Evolutionary conservation across 129 eudicot species (phyloP), one percentile per base, ranked within the genome.

Genomic region (Helianthus tuberosus): DNA sequence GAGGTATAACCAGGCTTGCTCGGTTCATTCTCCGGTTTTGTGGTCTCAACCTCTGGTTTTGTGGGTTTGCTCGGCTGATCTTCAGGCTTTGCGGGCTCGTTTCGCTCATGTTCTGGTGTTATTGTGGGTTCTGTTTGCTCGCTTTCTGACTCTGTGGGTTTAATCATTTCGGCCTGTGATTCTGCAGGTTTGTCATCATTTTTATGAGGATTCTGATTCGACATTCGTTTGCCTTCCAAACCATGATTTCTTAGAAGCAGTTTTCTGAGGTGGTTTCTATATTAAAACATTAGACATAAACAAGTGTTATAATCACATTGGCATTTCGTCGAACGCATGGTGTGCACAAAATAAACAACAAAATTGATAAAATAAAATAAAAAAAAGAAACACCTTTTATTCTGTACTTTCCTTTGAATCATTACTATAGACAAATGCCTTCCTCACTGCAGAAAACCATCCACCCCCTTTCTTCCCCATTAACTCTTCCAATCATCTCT

Each of bases 181-280:
- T 80, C 83, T 4, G 64, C 64, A 48, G 72, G 51, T 60, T 75
- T 80, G 23, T 39, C 8, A 39, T 80, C 84, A 38, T 85, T 79
- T 20, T n/a, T 20, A 57, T 8, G 73, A 58, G 10, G 85, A 62
- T 35, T 68, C 81, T 65, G 82, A 16, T 66, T 84, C 85, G 38
- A 38, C 15, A 55, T 59, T 82, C 69, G 52, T 73, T n/a, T n/a
- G n/a, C n/a, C n/a, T n/a, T n/a, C n/a, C n/a, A n/a, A n/a, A n/a
- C n/a, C n/a, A n/a, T n/a, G 77, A 62, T 75, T 68, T 75, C 53
- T 64, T 76, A 14, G 84, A 78, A 64, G 46, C 68, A 8, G 63
- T 54, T 72, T 84, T 87, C 38, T 57, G 77, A 51, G 68, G 77
- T 17, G 68, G 77, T 27, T 74, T 84, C 89, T 80, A 69, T 36